Percentiles rank a stretch among this genome's conserved stretches.
These are phyloP conservation scores for Aureobasidium leucospermi DNA, from an alignment of 2,329 filamentous ascomycete species.

Conservation along the genomic window DNA sequence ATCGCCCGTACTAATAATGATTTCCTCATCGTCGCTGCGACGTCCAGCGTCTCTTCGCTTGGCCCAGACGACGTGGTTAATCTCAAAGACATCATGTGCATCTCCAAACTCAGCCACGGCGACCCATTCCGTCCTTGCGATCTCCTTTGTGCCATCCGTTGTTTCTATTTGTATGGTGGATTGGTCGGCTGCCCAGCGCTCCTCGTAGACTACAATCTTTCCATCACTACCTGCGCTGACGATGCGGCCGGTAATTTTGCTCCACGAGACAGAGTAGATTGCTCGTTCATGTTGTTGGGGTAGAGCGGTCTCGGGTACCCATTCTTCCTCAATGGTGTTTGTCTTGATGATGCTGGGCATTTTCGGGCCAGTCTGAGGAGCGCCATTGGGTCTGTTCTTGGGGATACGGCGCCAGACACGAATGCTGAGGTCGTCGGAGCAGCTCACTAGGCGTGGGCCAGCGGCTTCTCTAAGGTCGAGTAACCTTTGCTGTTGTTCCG, in stretches of 20 bases:
- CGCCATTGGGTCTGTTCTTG: slow-evolving; percentile 41
- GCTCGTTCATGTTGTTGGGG: slow-evolving; percentile 71
- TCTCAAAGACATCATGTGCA: slow-evolving; percentile 85
- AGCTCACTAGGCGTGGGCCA: slow-evolving; percentile 63
- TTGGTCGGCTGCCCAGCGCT: slow-evolving; percentile 38
- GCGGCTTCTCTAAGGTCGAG: slow-evolving; percentile 33
- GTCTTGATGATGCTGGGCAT: slow-evolving; percentile 88
- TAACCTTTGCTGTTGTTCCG: slow-evolving; percentile 28
- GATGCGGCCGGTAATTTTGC: slow-evolving; percentile 63
- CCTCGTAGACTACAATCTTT: slow-evolving; percentile 69
- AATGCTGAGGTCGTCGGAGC: slow-evolving; percentile 74
- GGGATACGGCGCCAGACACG: slow-evolving; percentile 67
- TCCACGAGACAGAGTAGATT: slow-evolving; percentile 83
- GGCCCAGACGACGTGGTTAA: slow-evolving; percentile 90
- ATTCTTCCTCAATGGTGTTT: slow-evolving; percentile 65
- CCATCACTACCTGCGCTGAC: slow-evolving; percentile 90
- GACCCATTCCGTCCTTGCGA: slow-evolving; percentile 54
- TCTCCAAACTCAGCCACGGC: slow-evolving; percentile 61
- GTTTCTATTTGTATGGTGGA: slow-evolving; percentile 22
- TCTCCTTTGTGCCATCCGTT: slow-evolving; percentile 19
- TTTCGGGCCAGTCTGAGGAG: slow-evolving; percentile 40
- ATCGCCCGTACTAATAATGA: slow-evolving; percentile 85
- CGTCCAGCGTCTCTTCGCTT: slow-evolving; percentile 62
- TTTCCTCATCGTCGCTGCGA: slow-evolving; percentile 62
- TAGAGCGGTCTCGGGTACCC: slow-evolving; percentile 69